A percentile compares a stretch with the other conserved stretches of the same genome.
Conservation (phyloP, 192 early-diverging fungal species). For the Entophlyctis luteolus region DNA sequence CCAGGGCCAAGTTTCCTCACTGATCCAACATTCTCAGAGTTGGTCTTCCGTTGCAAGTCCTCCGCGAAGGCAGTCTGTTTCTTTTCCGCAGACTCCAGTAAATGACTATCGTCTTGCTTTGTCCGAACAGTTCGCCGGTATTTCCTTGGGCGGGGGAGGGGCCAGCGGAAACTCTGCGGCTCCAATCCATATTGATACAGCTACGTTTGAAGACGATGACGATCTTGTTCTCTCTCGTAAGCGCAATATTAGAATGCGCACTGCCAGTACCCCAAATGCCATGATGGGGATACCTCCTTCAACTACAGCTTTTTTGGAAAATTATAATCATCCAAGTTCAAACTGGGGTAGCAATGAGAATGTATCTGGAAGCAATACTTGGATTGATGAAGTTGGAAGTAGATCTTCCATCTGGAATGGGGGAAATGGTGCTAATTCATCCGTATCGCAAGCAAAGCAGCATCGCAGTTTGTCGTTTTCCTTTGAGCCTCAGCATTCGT, state of each 20-base stretch:
- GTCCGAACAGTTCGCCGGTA: slow-evolving; percentile 7
- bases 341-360: not conserved
- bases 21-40: too few species aligned
- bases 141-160: slow-evolving; percentile 22
- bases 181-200: not conserved
- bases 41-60: too few species aligned
- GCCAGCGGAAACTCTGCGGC: too few species aligned
- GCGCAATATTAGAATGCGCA: slow-evolving; percentile 31
- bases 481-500: too few species aligned
- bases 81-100: slow-evolving; percentile 53
- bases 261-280: slow-evolving; percentile 37
- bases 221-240: slow-evolving; percentile 34
- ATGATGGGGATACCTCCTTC: not conserved
- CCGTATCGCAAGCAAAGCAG: slow-evolving; percentile 6
- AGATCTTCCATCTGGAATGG: slow-evolving; percentile 5
- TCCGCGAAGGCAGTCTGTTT: slow-evolving; percentile 40
- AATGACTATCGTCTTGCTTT: slow-evolving; percentile 1
- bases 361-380: too few species aligned
- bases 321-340: not conserved
- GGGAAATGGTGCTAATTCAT: not conserved
- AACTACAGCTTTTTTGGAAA: not conserved
- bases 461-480: slow-evolving; percentile 21
- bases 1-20: too few species aligned
- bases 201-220: slow-evolving; percentile 17
- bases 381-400: too few species aligned